A percentile compares a stretch with the other conserved stretches of the same genome.
Evolutionary conservation across 2,329 filamentous ascomycete genomes (phyloP).

Genomic region (Bipolaris bicolor): DNA sequence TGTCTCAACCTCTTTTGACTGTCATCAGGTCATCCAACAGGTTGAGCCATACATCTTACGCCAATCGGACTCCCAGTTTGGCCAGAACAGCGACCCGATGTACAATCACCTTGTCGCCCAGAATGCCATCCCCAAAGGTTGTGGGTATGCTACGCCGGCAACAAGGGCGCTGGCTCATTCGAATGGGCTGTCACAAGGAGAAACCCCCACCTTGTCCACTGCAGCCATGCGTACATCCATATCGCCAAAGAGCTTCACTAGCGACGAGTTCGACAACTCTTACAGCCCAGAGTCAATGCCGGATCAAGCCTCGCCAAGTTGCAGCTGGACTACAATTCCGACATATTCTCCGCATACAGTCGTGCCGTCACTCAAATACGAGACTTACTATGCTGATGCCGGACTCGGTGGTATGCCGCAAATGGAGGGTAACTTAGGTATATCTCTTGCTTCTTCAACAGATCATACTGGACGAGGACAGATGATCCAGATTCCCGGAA

Average conservation of each 20-base stretch:
- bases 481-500: not conserved
- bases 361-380: not conserved
- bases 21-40: conserved; percentile 3
- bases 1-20: conserved; percentile 3
- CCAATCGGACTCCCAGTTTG: conserved; percentile 11
- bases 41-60: conserved; percentile 17
- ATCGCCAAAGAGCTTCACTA: conserved; percentile 33
- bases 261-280: conserved; percentile 17
- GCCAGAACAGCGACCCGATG: conserved; percentile 11
- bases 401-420: conserved; percentile 2
- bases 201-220: conserved; percentile 11
- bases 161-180: conserved; percentile 7
- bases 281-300: conserved; percentile 15
- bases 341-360: not conserved
- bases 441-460: not conserved
- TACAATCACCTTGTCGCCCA: conserved; percentile 15
- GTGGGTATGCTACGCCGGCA: not conserved
- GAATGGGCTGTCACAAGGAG: conserved; percentile 3
- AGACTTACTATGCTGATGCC: not conserved
- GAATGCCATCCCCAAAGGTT: conserved; percentile 10
- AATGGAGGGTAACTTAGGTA: not conserved
- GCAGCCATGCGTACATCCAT: conserved; percentile 17
- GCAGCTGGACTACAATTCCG: conserved; percentile 9
- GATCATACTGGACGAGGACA: not conserved
- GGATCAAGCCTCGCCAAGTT: conserved; percentile 9